These are phyloP conservation scores for Escovopsis weberi DNA, from an alignment of 2,329 filamentous ascomycete species.

Conservation along the genomic window DNA sequence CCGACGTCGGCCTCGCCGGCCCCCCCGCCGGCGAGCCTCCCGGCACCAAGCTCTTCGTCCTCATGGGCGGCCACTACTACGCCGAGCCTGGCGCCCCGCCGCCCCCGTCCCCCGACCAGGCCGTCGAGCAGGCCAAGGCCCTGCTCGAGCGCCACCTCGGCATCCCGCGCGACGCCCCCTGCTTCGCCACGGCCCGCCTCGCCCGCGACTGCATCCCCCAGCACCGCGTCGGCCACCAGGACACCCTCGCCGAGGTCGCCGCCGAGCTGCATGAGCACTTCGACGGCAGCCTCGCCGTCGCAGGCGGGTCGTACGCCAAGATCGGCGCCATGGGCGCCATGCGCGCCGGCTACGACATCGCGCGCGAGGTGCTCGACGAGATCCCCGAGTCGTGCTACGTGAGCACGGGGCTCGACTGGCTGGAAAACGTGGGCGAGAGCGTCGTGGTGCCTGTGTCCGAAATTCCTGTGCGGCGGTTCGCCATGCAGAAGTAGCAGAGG, in stretches of 20 bases:
- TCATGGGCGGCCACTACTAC: slow-evolving; percentile 90
- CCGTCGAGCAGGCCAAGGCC: slow-evolving; percentile 51
- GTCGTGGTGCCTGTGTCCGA: slow-evolving; percentile 10
- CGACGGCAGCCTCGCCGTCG: slow-evolving; percentile 48
- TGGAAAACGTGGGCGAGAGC: slow-evolving; percentile 12
- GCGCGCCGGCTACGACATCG: slow-evolving; percentile 26
- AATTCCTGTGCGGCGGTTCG: slow-evolving; percentile 15
- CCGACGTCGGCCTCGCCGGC: slow-evolving; percentile 42
- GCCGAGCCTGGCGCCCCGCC: slow-evolving; percentile 19
- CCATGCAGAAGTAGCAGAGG: neutral
- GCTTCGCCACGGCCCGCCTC: slow-evolving; percentile 43
- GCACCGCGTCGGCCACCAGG: slow-evolving; percentile 65
- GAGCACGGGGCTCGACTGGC: slow-evolving; percentile 16
- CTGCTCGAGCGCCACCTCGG: slow-evolving; percentile 61
- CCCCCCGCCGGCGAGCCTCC: slow-evolving; percentile 36
- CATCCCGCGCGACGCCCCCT: slow-evolving; percentile 45
- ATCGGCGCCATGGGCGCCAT: slow-evolving; percentile 38
- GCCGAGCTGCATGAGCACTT: slow-evolving; percentile 40
- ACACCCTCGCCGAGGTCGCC: slow-evolving; percentile 43
- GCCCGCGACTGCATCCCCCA: slow-evolving; percentile 73
- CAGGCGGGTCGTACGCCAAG: slow-evolving; percentile 37
- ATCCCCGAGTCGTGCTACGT: slow-evolving; percentile 8
- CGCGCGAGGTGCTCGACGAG: slow-evolving; percentile 8
- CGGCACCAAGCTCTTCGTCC: slow-evolving; percentile 83
- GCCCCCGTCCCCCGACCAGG: slow-evolving; percentile 48